Percentiles rank a stretch among this genome's conserved stretches.
phyloP scores from a whole-genome alignment of 768 basidiomycete genomes.

The Sutorius australiensis region DNA sequence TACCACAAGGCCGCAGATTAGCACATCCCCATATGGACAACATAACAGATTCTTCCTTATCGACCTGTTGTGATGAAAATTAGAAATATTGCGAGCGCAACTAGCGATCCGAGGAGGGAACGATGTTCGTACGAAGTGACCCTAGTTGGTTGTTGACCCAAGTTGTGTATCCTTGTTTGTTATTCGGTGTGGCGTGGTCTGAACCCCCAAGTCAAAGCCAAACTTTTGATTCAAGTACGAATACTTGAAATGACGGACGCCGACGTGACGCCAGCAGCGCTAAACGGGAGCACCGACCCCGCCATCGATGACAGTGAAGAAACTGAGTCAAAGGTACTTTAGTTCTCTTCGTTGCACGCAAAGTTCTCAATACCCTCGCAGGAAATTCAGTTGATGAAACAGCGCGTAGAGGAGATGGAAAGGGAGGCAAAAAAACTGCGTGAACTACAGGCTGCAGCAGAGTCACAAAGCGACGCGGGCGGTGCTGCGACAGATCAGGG shows the following conservation, averaged over 20 bases:
- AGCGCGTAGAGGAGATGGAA: constrained; percentile 91
- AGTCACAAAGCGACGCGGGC: constrained; percentile 48
- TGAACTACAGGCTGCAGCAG: constrained; percentile 79
- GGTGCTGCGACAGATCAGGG: constrained; percentile 43
- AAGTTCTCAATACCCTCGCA: constrained; percentile 31
- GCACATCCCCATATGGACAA: not conserved
- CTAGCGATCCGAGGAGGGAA: not conserved
- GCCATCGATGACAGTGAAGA: constrained; percentile 58
- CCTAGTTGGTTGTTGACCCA: not conserved
- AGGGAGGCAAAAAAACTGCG: constrained; percentile 82
- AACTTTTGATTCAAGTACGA: constrained; percentile 23
- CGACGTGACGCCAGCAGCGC: constrained; percentile 41
- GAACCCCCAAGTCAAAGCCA: constrained; percentile 11
- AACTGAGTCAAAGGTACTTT: constrained; percentile 54
- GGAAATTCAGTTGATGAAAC: constrained; percentile 90
- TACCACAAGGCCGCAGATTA: not conserved
- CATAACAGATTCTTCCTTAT: constrained; percentile 3
- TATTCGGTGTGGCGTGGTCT: constrained; percentile 17
- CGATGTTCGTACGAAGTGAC: not conserved
- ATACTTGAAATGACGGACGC: constrained; percentile 47
- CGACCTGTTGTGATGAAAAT: not conserved
- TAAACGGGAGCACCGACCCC: constrained; percentile 29
- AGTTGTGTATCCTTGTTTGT: constrained; percentile 30
- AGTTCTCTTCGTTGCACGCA: constrained; percentile 3
- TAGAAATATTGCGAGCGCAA: not conserved